phyloP scores from a whole-genome alignment of 164 flowering plant genomes.

The Warburgia ugandensis region DNA sequence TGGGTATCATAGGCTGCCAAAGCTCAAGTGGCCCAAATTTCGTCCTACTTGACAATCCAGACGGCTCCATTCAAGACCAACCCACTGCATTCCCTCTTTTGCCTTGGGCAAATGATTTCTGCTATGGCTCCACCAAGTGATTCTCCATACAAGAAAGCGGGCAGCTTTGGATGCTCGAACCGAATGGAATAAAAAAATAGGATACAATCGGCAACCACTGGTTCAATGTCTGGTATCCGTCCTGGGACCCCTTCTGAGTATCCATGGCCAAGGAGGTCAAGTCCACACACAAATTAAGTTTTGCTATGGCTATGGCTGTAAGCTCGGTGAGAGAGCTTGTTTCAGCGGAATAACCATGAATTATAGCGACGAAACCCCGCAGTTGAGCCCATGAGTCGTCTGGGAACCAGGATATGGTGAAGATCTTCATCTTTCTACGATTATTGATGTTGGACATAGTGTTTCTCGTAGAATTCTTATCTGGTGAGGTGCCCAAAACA shows the following conservation, averaged over 20 bases:
- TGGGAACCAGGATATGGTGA: constrained; percentile 36
- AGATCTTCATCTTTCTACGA: constrained; percentile 24
- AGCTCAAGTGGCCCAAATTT: constrained; percentile 30
- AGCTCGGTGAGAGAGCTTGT: constrained; percentile 32
- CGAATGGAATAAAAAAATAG: constrained; percentile 22
- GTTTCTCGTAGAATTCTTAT: constrained; percentile 31
- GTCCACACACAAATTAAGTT: constrained; percentile 30
- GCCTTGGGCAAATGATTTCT: constrained; percentile 20
- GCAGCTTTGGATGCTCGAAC: constrained; percentile 18
- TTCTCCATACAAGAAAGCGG: constrained; percentile 35
- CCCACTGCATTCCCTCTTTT: constrained; percentile 27
- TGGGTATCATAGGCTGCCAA: constrained; percentile 25
- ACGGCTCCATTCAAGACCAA: constrained; percentile 40
- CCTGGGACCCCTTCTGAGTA: constrained; percentile 33
- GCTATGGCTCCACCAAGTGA: constrained; percentile 39
- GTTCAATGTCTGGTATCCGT: constrained; percentile 26
- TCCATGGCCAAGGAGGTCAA: constrained; percentile 50
- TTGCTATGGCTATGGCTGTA: constrained; percentile 35
- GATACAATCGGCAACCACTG: constrained; percentile 26
- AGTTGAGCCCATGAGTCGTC: constrained; percentile 10
- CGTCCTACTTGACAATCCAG: constrained; percentile 27
- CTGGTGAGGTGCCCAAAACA: constrained; percentile 29
- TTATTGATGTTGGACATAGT: constrained; percentile 25
- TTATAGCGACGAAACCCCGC: constrained; percentile 32
- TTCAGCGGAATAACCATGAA: constrained; percentile 39